Evolutionary conservation across 192 early-diverging fungal species (phyloP).

Genomic region (Coemansia sp.): DNA sequence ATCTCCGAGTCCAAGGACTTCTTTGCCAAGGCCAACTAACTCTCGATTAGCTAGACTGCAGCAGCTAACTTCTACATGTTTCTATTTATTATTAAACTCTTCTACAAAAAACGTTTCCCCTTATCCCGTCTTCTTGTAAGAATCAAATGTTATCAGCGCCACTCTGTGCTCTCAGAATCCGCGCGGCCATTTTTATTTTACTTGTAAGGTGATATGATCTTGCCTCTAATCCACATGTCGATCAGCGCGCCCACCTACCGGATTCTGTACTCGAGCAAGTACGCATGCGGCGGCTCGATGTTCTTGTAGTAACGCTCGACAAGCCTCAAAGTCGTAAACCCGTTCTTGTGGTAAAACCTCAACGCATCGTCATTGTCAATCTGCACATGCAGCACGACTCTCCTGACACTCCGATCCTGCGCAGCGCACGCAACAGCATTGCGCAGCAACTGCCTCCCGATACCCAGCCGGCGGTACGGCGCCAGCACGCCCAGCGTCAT

Average conservation of each 20-base stretch:
- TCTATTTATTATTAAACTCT: constrained; percentile 8
- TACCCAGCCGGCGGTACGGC: constrained; percentile 74
- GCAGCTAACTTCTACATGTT: not conserved
- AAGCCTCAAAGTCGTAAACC: constrained; percentile 60
- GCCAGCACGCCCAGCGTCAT: constrained; percentile 91
- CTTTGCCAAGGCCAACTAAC: constrained; percentile 56
- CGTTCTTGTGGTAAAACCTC: constrained; percentile 77
- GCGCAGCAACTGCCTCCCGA: constrained; percentile 67
- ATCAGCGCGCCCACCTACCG: constrained; percentile 8
- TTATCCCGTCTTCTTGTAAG: too few species aligned
- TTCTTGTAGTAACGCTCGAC: constrained; percentile 79
- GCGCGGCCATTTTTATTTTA: too few species aligned
- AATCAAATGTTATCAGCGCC: too few species aligned
- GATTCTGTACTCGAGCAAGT: constrained; percentile 52
- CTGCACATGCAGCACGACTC: constrained; percentile 84
- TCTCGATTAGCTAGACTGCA: not conserved
- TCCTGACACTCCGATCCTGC: constrained; percentile 48
- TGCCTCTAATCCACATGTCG: too few species aligned
- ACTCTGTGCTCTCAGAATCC: not conserved
- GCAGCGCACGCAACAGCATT: constrained; percentile 45
- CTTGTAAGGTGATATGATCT: too few species aligned
- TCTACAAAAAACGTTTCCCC: too few species aligned
- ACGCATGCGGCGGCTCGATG: constrained; percentile 81
- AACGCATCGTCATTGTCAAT: constrained; percentile 76
- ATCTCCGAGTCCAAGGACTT: constrained; percentile 65